Conservation (phyloP, 2,329 filamentous ascomycete genomes). For the Verticillium isaacii region DNA sequence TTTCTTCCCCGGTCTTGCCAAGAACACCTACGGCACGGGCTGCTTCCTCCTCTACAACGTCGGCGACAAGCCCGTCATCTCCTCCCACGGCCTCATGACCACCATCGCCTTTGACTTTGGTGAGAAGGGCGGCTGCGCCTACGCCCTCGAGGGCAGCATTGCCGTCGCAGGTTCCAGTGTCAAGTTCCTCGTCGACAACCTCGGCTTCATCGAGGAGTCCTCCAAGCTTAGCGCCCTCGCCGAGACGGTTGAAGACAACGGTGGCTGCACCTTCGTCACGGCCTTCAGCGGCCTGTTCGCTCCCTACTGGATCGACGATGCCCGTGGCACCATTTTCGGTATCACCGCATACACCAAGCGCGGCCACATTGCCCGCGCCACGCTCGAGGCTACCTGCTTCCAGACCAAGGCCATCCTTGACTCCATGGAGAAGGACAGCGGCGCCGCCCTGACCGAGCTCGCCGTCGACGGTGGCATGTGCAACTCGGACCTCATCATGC, state of each 20-base stretch:
- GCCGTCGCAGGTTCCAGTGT: constrained; percentile 73
- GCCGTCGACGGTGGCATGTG: constrained; percentile 83
- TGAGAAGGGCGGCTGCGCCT: constrained; percentile 54
- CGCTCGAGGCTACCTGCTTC: constrained; percentile 76
- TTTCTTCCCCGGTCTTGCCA: constrained; percentile 70
- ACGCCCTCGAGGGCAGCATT: constrained; percentile 73
- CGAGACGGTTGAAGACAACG: constrained; percentile 58
- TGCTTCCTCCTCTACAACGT: constrained; percentile 84
- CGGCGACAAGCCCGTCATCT: constrained; percentile 73
- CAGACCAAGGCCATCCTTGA: constrained; percentile 79
- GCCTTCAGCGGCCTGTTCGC: constrained; percentile 79
- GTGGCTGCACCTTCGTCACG: constrained; percentile 72
- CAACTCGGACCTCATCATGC: constrained; percentile 77
- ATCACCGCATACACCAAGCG: constrained; percentile 73
- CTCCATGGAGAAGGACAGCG: constrained; percentile 76
- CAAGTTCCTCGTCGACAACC: constrained; percentile 59
- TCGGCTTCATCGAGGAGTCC: constrained; percentile 48
- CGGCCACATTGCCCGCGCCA: constrained; percentile 74
- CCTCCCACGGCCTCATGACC: constrained; percentile 68
- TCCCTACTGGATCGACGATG: constrained; percentile 82
- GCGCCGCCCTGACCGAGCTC: constrained; percentile 66
- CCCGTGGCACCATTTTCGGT: constrained; percentile 73
- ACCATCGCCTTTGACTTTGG: constrained; percentile 78
- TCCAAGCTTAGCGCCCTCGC: constrained; percentile 40
- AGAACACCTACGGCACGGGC: constrained; percentile 84